phyloP scores from a whole-genome alignment of 2,329 filamentous ascomycete species.

The Penicillium sp. region DNA sequence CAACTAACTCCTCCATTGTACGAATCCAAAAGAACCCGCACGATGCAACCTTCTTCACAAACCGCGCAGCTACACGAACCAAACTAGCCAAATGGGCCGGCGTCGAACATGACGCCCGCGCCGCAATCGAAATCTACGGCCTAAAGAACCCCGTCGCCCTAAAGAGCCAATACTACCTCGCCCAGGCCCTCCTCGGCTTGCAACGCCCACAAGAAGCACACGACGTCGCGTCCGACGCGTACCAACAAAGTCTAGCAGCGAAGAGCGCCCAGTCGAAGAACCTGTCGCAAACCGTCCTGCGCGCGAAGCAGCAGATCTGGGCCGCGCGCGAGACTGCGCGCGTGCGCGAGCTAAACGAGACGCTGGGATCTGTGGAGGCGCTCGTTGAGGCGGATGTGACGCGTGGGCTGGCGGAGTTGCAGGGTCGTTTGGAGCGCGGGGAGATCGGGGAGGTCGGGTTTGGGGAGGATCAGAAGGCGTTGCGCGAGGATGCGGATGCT shows the following conservation, averaged over 20 bases:
- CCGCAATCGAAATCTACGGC: constrained; percentile 59
- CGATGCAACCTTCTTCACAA: constrained; percentile 76
- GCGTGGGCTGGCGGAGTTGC: constrained; percentile 31
- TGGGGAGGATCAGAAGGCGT: constrained; percentile 56
- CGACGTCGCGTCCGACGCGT: constrained; percentile 60
- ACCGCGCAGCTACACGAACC: constrained; percentile 74
- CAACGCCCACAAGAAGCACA: constrained; percentile 65
- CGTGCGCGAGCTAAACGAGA: constrained; percentile 40
- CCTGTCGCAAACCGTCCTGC: constrained; percentile 64
- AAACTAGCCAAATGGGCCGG: constrained; percentile 64
- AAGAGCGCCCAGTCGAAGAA: constrained; percentile 60
- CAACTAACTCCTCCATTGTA: neutral
- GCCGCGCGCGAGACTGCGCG: constrained; percentile 56
- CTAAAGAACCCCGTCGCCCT: constrained; percentile 49
- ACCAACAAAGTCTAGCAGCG: constrained; percentile 56
- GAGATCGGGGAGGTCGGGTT: constrained; percentile 55
- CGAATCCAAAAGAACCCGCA: constrained; percentile 66
- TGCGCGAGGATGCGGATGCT: constrained; percentile 43
- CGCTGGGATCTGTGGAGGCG: constrained; percentile 34
- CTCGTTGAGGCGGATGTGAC: constrained; percentile 35
- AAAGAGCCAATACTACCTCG: constrained; percentile 76
- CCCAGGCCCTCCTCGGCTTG: constrained; percentile 71
- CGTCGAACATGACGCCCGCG: constrained; percentile 67
- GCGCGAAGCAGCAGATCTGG: constrained; percentile 80
- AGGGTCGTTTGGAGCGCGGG: constrained; percentile 27